A percentile compares a stretch with the other conserved stretches of the same genome.
phyloP scores from a whole-genome alignment of 2,329 filamentous ascomycete species.

The Venturia nashicola region DNA sequence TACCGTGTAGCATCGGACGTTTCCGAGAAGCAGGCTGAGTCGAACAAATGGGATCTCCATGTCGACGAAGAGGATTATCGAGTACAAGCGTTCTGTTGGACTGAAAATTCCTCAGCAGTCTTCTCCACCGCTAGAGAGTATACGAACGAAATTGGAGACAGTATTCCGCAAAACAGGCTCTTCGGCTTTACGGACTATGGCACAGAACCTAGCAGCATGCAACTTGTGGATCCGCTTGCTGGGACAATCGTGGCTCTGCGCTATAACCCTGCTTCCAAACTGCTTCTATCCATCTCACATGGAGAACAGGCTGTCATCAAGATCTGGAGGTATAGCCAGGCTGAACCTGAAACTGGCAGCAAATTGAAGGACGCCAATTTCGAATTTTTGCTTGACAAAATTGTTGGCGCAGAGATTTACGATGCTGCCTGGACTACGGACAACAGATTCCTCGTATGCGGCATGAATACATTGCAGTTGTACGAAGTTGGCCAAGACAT shows the following conservation, averaged over 20 bases:
- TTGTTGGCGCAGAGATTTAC: slow-evolving; percentile 18
- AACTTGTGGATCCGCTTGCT: slow-evolving; percentile 5
- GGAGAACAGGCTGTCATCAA: slow-evolving; percentile 24
- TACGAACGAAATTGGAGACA: slow-evolving; percentile 2
- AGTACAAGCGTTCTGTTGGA: slow-evolving; percentile 9
- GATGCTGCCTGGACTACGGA: slow-evolving; percentile 33
- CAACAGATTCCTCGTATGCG: slow-evolving; percentile 31
- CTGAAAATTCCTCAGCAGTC: neutral
- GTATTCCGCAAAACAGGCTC: slow-evolving; percentile 2
- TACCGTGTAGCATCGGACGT: neutral
- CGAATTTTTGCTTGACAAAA: neutral
- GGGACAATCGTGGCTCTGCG: slow-evolving; percentile 1
- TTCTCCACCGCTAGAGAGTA: neutral
- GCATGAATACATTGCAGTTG: slow-evolving; percentile 25
- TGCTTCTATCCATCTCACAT: slow-evolving; percentile 12
- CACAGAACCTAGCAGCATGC: neutral
- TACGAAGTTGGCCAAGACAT: slow-evolving; percentile 20
- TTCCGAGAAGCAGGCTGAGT: neutral
- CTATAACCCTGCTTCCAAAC: slow-evolving; percentile 14
- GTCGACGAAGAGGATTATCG: slow-evolving; percentile 1
- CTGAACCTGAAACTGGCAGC: neutral
- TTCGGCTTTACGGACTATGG: slow-evolving; percentile 5
- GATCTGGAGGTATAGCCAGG: slow-evolving; percentile 20
- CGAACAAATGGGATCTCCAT: neutral
- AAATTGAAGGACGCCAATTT: slow-evolving; percentile 3